These are phyloP conservation scores for Suillus ampliporus DNA, from an alignment of 768 basidiomycete genomes.

Conservation along the genomic window DNA sequence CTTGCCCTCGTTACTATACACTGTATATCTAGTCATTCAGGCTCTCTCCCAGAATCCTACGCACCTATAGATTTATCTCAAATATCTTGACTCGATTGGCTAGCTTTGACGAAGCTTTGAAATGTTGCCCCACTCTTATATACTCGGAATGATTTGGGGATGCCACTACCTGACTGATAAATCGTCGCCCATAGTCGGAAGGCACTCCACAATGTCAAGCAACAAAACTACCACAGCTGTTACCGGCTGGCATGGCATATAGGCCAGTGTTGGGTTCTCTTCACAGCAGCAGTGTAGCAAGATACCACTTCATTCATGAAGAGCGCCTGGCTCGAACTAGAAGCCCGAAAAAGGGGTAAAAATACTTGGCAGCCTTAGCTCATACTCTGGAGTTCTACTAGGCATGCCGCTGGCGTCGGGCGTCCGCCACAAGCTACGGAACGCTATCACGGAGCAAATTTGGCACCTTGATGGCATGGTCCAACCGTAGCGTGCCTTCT, in stretches of 20 bases:
- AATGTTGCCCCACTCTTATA: not conserved
- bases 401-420: not conserved
- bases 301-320: too few relatives aligned
- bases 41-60: not conserved
- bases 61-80: not conserved
- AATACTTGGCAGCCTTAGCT: not conserved
- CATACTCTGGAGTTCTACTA: too few relatives aligned
- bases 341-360: not conserved
- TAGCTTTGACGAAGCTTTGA: not conserved
- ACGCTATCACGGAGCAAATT: not conserved
- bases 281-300: too few relatives aligned
- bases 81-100: constrained; percentile 1
- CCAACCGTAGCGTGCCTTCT: too few relatives aligned
- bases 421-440: not conserved
- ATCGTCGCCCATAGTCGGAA: not conserved
- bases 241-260: not conserved
- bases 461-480: not conserved
- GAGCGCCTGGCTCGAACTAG: not conserved
- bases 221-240: not conserved
- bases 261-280: too few relatives aligned
- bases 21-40: constrained; percentile 2
- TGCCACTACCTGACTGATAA: not conserved
- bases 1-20: constrained; percentile 3
- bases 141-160: too few relatives aligned
- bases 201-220: not conserved